Evolutionary conservation across 192 early-diverging fungal genomes (phyloP).

Genomic region (Paraglomus occultum): DNA sequence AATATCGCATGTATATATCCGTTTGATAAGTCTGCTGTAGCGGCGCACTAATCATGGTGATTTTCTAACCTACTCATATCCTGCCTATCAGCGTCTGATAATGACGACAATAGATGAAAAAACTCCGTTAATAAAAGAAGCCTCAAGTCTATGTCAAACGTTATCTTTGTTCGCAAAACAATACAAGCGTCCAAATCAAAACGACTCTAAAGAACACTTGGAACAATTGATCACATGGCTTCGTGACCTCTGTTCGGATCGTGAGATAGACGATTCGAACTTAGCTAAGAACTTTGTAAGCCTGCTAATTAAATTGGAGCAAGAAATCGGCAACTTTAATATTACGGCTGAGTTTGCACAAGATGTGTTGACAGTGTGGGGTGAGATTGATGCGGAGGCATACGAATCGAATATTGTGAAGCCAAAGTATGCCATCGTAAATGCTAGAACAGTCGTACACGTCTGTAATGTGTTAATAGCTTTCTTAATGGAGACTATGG

Average conservation of each 20-base stretch:
- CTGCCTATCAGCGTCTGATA: constrained; percentile 30
- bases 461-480: constrained; percentile 40
- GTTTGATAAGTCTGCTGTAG: too few species aligned
- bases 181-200: constrained; percentile 3
- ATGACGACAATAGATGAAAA: constrained; percentile 38
- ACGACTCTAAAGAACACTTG: constrained; percentile 25
- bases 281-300: constrained; percentile 43
- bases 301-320: constrained; percentile 39
- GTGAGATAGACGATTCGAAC: constrained; percentile 39
- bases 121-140: constrained; percentile 46
- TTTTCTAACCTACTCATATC: too few species aligned
- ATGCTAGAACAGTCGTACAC: constrained; percentile 34
- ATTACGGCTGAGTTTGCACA: constrained; percentile 33
- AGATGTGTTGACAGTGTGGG: constrained; percentile 31
- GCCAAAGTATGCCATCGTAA: constrained; percentile 43
- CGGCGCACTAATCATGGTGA: too few species aligned
- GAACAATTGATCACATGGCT: constrained; percentile 44
- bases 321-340: constrained; percentile 35
- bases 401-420: constrained; percentile 25
- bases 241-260: constrained; percentile 39
- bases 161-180: constrained; percentile 42
- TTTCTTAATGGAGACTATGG: constrained; percentile 44
- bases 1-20: background rate
- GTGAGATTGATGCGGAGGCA: constrained; percentile 32
- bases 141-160: constrained; percentile 38